A percentile compares a stretch with the other conserved stretches of the same genome.
phyloP scores from a whole-genome alignment of 2,329 filamentous ascomycete genomes.

The Pseudogymnoascus sp. region DNA sequence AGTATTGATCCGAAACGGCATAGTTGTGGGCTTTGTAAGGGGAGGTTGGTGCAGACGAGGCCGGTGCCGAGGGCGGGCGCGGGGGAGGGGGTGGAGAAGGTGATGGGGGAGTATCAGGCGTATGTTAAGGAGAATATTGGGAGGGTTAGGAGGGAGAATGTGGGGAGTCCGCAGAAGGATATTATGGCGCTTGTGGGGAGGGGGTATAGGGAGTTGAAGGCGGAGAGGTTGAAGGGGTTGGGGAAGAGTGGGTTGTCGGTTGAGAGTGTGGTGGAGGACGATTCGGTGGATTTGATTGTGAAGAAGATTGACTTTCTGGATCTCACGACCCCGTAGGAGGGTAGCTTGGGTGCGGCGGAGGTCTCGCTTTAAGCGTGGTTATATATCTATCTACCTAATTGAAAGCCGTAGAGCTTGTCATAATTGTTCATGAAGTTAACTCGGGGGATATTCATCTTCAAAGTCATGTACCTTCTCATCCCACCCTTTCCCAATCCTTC shows the following conservation, averaged over 20 bases:
- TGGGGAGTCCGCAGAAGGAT: slow-evolving; percentile 55
- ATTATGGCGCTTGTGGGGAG: slow-evolving; percentile 63
- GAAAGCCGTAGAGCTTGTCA: not conserved
- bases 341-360: not conserved
- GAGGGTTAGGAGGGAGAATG: slow-evolving; percentile 50
- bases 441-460: not conserved
- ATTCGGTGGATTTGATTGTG: slow-evolving; percentile 18
- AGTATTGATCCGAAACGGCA: slow-evolving; percentile 70
- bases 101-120: slow-evolving; percentile 46
- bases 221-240: slow-evolving; percentile 20
- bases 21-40: slow-evolving; percentile 72
- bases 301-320: slow-evolving; percentile 31
- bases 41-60: slow-evolving; percentile 67
- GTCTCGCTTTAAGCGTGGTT: not conserved
- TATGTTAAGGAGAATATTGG: slow-evolving; percentile 65
- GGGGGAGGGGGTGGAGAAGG: slow-evolving; percentile 22
- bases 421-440: not conserved
- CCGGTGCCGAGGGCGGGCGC: slow-evolving; percentile 60
- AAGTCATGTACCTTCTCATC: not conserved
- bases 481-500: not conserved
- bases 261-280: not conserved
- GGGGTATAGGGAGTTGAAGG: slow-evolving; percentile 52
- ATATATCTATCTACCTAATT: slow-evolving; percentile 4
- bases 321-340: slow-evolving; percentile 25
- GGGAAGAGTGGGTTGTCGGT: not conserved